Base-by-base conservation (phyloP, 345 rosid species). In the Pistacia vera region DNA sequence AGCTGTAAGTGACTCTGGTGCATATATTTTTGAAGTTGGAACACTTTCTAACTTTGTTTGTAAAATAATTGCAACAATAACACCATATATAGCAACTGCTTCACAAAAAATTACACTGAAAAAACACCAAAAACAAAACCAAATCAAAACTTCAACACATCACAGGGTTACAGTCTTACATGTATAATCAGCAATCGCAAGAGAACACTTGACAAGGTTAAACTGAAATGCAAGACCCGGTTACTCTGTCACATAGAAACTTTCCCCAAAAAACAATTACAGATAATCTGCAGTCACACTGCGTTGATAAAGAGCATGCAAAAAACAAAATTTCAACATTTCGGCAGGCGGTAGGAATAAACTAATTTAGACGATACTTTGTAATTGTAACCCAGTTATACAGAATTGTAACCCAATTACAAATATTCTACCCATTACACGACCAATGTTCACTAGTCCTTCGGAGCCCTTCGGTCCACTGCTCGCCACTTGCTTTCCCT, bases 31-130 rank as follows among this genome's bases (percentile, higher is more conserved):
- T 61, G 99, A 78, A 13, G 82, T 2, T 28, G 97, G 97, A 68
- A 94, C 99, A 75, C 97, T 92, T 88, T 94, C 99, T 77, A 96
- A 75, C 86, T 96, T 96, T 18, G 98, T 96, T 89, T 96, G 99
- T 67, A 93, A 78, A 59, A 96, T 96, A 83, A 96, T 93, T 72
- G 99, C 99, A 76, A 96, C 98, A 62, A 96, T 96, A 35, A 96
- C 98, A 6, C 99, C 99, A 83, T 96, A 96, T 66, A 96, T 96
- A 69, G 99, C 99, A 77, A 96, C 99, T 67, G 99, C 99, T 82
- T 97, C 98, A 68, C 99, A 97, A 83, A 97, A 97, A 74, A 97
- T 97, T 14, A 97, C 97, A 71, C 98, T 97, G 96, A 49, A 60
- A 58, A 48, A 71, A 63, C 44, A 77, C 65, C 58, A 11, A 56